Evolutionary conservation across 2,329 filamentous ascomycete species (phyloP).

Genomic region (Fusarium odoratissimum): DNA sequence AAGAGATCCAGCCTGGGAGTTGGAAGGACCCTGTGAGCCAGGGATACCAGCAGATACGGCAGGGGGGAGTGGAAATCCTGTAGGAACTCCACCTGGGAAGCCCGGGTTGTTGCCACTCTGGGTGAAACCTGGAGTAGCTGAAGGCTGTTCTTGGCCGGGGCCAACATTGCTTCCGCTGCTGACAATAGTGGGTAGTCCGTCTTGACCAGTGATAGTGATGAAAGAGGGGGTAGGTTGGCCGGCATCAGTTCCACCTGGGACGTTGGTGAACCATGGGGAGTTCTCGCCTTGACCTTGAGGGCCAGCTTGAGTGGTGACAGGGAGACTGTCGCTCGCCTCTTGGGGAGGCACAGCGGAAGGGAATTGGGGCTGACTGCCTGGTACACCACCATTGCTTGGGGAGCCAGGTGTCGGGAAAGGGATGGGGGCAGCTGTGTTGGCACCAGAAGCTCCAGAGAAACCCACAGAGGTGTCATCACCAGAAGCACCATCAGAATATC

Average conservation of each 20-base stretch:
- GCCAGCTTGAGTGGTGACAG: slow-evolving; percentile 30
- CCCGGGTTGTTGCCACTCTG: slow-evolving; percentile 25
- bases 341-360: slow-evolving; percentile 27
- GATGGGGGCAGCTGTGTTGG: slow-evolving; percentile 21
- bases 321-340: slow-evolving; percentile 34
- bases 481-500: slow-evolving; percentile 34
- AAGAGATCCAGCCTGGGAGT: slow-evolving; percentile 14
- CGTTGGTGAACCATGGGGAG: slow-evolving; percentile 27
- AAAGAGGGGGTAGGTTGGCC: slow-evolving; percentile 27
- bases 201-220: slow-evolving; percentile 38
- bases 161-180: slow-evolving; percentile 14
- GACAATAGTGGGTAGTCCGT: slow-evolving; percentile 47
- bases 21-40: slow-evolving; percentile 14
- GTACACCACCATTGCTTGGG: slow-evolving; percentile 18
- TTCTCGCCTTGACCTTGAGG: slow-evolving; percentile 28
- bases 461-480: slow-evolving; percentile 32
- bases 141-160: slow-evolving; percentile 24
- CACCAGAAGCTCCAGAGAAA: slow-evolving; percentile 22
- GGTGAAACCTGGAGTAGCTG: slow-evolving; percentile 10
- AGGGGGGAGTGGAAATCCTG: slow-evolving; percentile 27
- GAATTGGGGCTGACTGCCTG: slow-evolving; percentile 15
- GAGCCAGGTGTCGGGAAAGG: slow-evolving; percentile 27
- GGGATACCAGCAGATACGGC: slow-evolving; percentile 19
- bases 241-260: slow-evolving; percentile 13
- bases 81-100: slow-evolving; percentile 25